Evolutionary conservation across 345 rosid species (phyloP).

Genomic region (Syzygium jambos): DNA sequence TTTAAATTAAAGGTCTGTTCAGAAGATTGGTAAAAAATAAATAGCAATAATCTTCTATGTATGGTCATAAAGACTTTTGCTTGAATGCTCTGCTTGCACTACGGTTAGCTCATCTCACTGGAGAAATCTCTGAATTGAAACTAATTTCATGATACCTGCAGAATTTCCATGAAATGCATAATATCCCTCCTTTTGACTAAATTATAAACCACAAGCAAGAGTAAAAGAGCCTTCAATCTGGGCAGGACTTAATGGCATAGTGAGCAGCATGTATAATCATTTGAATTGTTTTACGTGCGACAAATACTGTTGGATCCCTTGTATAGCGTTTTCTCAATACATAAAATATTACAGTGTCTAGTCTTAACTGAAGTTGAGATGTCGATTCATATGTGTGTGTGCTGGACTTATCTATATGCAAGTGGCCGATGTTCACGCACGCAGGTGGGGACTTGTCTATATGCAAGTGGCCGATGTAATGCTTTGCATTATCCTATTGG

Average conservation of each 20-base stretch:
- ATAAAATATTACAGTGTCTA: not conserved
- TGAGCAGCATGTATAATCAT: not conserved
- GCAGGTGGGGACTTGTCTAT: not conserved
- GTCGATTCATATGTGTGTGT: not conserved
- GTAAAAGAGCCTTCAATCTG: not conserved
- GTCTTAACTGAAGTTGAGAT: not conserved
- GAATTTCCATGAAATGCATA: not conserved
- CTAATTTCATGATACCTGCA: not conserved
- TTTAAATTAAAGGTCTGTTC: not conserved
- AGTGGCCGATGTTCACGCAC: not conserved
- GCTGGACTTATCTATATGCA: not conserved
- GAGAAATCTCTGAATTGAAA: not conserved
- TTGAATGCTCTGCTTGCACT: not conserved
- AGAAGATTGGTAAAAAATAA: not conserved
- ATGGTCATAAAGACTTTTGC: not conserved
- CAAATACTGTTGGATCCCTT: not conserved
- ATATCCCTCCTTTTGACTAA: not conserved
- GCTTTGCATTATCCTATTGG: not conserved
- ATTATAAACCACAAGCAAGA: not conserved
- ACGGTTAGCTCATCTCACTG: not conserved
- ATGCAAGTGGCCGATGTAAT: not conserved
- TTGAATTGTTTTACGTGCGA: not conserved
- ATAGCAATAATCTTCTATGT: not conserved
- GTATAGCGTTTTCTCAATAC: not conserved
- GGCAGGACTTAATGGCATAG: not conserved